Conservation (phyloP, 345 rosid species). For the Dipteronia sinensis region DNA sequence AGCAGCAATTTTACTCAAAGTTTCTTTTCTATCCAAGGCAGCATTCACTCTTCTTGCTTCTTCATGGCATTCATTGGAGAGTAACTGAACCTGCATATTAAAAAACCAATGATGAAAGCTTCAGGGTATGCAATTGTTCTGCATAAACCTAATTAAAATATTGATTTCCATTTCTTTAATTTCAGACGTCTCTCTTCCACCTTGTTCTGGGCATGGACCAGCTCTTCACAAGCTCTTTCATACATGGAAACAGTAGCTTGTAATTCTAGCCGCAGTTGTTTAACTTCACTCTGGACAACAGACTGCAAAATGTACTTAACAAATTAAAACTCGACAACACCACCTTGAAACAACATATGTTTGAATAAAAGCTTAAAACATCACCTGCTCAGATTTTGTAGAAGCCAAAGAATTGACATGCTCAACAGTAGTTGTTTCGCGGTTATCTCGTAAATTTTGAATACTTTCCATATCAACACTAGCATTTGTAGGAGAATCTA, state of each 20-base stretch:
- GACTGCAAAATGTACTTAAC: slow-evolving; percentile 39
- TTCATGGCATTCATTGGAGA: slow-evolving; percentile 70
- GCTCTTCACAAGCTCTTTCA: slow-evolving; percentile 69
- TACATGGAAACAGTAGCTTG: slow-evolving; percentile 65
- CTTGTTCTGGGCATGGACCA: slow-evolving; percentile 71
- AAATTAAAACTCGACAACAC: slow-evolving; percentile 1
- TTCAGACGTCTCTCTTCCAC: slow-evolving; percentile 30
- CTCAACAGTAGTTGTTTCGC: slow-evolving; percentile 1
- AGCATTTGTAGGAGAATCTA: slow-evolving; percentile 10
- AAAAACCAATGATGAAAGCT: background rate
- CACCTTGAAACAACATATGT: slow-evolving; percentile 1
- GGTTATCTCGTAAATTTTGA: slow-evolving; percentile 15
- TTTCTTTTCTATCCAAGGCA: slow-evolving; percentile 68
- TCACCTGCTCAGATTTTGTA: slow-evolving; percentile 38
- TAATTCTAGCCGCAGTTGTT: slow-evolving; percentile 62
- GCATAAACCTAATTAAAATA: slow-evolving; percentile 1
- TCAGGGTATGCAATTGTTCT: background rate
- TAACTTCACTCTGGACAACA: slow-evolving; percentile 59
- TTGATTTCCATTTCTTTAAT: background rate
- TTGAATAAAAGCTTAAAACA: slow-evolving; percentile 1
- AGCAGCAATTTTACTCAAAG: slow-evolving; percentile 61
- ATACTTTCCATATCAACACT: slow-evolving; percentile 17
- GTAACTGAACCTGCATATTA: slow-evolving; percentile 55
- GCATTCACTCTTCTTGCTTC: slow-evolving; percentile 62
- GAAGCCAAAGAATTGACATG: slow-evolving; percentile 25